Evolutionary conservation across 495 filamentous ascomycete genomes (phyloP).

Genomic region (Penicillium nucicola): DNA sequence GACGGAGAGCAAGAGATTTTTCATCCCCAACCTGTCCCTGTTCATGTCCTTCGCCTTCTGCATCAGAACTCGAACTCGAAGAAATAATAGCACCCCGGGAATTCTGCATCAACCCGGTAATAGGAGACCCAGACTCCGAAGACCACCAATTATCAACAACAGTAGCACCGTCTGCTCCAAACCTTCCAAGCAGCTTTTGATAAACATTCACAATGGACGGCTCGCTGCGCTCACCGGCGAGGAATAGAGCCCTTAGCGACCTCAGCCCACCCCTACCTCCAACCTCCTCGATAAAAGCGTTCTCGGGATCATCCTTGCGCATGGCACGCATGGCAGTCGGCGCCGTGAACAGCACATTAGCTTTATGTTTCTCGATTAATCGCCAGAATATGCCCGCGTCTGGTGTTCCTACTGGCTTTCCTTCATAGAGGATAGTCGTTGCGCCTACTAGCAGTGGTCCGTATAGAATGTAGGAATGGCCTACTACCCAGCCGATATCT

Average conservation of each 20-base stretch:
- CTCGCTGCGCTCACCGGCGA: conserved; percentile 88
- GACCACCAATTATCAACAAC: conserved; percentile 98
- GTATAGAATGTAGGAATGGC: conserved; percentile 84
- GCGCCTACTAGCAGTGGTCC: conserved; percentile 79
- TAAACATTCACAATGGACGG: conserved; percentile 81
- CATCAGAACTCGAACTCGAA: conserved; percentile 2
- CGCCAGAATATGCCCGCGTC: conserved; percentile 87
- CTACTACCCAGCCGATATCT: conserved; percentile 86
- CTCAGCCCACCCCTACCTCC: conserved; percentile 65
- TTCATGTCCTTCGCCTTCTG: background rate
- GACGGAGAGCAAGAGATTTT: conserved; percentile 59
- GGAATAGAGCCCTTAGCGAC: conserved; percentile 69
- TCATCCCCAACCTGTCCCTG: background rate
- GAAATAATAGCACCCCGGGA: conserved; percentile 24
- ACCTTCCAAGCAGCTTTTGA: conserved; percentile 62
- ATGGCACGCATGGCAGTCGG: conserved; percentile 87
- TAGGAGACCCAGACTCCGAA: conserved; percentile 86
- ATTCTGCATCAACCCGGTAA: conserved; percentile 70
- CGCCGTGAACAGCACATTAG: conserved; percentile 80
- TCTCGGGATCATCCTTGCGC: conserved; percentile 76
- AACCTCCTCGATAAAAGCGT: conserved; percentile 56
- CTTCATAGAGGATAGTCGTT: conserved; percentile 85
- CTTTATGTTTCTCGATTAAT: conserved; percentile 77
- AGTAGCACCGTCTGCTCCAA: conserved; percentile 59
- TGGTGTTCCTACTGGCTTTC: conserved; percentile 88